These are phyloP conservation scores for Sclerotinia trifoliorum DNA, from an alignment of 2,329 filamentous ascomycete genomes.

Conservation along the genomic window DNA sequence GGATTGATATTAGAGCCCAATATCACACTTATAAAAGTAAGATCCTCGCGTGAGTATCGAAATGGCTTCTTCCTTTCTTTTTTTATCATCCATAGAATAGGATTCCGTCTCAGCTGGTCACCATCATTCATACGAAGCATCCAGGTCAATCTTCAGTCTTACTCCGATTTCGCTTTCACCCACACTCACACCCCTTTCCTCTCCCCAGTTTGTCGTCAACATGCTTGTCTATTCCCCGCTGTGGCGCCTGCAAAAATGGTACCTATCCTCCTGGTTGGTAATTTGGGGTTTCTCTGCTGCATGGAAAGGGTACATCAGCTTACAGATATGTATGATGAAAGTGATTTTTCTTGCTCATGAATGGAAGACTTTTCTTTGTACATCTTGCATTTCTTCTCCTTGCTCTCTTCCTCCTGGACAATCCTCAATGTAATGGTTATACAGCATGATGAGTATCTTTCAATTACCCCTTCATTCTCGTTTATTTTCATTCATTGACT, in stretches of 20 bases:
- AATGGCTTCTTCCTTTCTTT: background rate
- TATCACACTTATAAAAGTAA: background rate
- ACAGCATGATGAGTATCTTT: background rate
- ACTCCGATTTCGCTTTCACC: slow-evolving; percentile 10
- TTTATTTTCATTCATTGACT: background rate
- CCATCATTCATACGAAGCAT: background rate
- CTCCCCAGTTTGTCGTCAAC: slow-evolving; percentile 16
- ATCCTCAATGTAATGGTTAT: background rate
- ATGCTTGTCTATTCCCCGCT: slow-evolving; percentile 18
- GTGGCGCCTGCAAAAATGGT: slow-evolving; percentile 11
- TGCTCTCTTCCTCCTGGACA: background rate
- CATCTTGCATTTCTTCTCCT: background rate
- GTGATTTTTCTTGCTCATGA: background rate
- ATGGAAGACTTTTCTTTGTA: background rate
- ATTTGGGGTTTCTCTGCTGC: background rate
- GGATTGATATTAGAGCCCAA: slow-evolving; percentile 4
- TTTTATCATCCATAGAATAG: background rate
- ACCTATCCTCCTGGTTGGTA: background rate
- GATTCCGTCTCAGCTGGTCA: background rate
- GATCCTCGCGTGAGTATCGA: background rate
- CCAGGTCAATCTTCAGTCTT: background rate
- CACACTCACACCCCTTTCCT: background rate
- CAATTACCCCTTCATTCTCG: slow-evolving; percentile 4
- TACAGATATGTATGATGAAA: too few species aligned
- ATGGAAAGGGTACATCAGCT: background rate